Base-by-base conservation (phyloP, 2,329 filamentous ascomycete species). In the Huntiella omanensis region DNA sequence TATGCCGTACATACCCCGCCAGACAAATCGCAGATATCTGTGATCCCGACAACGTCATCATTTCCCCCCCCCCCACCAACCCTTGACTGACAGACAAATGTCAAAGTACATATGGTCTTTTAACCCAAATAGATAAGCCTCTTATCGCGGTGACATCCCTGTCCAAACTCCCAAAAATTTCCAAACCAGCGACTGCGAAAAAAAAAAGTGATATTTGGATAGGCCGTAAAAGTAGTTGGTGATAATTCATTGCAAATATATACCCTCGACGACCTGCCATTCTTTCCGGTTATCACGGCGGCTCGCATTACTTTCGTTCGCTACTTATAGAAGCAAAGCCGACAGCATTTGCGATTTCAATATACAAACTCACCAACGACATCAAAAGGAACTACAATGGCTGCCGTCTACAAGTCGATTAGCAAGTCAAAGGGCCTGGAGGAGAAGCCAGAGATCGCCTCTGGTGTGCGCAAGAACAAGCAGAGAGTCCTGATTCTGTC, bases 401-500 rank as follows among this genome's bases (percentile, higher is more conserved):
- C 79, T 43, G 68, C 80, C 37, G 79, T 84, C 19, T 84, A 83
- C 65, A 84, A 84, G 59, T 77, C 79, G 12, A 64, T 85, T 45
- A 79, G 77, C 4, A 83, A 80, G 61, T 62, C 64, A 47, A 65
- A 62, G 46, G 62, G 63, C 50, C 62, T 64, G 43, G 71, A 72
- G 54, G 58, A 63, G 43, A 69, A 75, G 40, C 65, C 59, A 32
- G 48, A 50, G 12, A 40, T 47, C 22, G 63, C 61, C 44, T 68
- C 66, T 60, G 68, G 66, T 49, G 56, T 65, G 40, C 70, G 65
- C 59, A 80, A 71, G 63, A 80, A 77, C 59, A 79, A 75, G 65
- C 77, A 80, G 62, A 70, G 86, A 56, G 83, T 96, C 45, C 69
- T 98, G 53, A 87, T 96, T 57, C 70, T 98, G 55, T 91, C 84